phyloP scores from a whole-genome alignment of 164 flowering plant genomes.

The Annona squamosa region DNA sequence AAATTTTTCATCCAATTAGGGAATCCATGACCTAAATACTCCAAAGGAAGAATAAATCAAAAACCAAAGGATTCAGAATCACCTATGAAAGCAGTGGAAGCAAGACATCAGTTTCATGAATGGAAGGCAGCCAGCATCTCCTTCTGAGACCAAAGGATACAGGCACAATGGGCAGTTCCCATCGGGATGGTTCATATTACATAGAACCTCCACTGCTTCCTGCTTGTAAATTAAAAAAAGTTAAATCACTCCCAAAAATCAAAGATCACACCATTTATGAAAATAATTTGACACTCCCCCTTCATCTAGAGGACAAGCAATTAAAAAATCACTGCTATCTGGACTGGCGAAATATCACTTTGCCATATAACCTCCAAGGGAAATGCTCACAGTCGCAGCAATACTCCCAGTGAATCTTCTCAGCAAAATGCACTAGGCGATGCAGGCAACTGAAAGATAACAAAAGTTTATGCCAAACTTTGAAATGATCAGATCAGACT shows the following conservation, averaged over 20 bases:
- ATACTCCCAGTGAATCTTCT: no score
- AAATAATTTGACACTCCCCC: background rate
- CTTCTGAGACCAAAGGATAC: conserved; percentile 53
- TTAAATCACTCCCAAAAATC: background rate
- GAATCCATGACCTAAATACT: background rate
- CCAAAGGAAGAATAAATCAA: background rate
- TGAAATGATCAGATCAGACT: no score
- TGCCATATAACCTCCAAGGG: no score
- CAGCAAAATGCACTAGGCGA: no score
- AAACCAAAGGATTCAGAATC: background rate
- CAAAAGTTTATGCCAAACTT: no score
- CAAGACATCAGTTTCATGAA: conserved; percentile 99
- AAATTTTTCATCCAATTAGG: no score
- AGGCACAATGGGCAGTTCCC: conserved; percentile 89
- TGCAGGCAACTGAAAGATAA: no score
- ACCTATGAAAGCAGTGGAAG: conserved; percentile 94
- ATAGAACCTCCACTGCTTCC: conserved; percentile 85
- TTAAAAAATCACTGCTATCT: no score
- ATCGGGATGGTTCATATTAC: conserved; percentile 89
- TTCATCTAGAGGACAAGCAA: background rate
- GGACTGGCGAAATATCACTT: no score
- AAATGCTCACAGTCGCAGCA: no score
- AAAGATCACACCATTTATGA: no score
- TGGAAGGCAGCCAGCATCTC: conserved; percentile 27
- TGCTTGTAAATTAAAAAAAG: conserved; percentile 17